Base-by-base conservation (phyloP, 2,329 filamentous ascomycete genomes). In the Penicillium sp. region DNA sequence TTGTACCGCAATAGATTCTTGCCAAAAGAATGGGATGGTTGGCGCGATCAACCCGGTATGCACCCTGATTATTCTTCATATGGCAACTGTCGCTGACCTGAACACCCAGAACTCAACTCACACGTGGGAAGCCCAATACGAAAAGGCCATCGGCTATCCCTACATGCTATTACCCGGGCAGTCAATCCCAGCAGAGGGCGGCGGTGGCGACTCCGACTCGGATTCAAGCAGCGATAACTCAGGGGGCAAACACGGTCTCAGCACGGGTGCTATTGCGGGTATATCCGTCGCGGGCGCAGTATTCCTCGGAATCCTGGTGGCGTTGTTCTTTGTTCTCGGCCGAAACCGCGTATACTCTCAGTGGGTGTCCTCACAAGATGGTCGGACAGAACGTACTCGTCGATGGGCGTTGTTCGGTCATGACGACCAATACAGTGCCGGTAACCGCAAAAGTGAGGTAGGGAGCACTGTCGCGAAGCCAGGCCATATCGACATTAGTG, bases 41-140 rank as follows among this genome's bases (percentile, higher is more conserved):
- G 89, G 89, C 3, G 87, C 84, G 1, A 87, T 93, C 61, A 93
- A 92, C 65, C 82, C 86, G 6, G 83, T 86, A 75, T 56, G 77
- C 54, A 18, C 16, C 16, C 32, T 22, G 22, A 18, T 24, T 34
- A 32, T 13, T 21, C n/a, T 18, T 1, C 2, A 13, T 10, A 10
- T 2, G n/a, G 18, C 16, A 9, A 36, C 38, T 13, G 7, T 39
- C 24, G 27, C 55, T 66, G 21, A 64, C 57, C 24, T 3, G n/a
- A 31, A 6, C 18, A 18, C 10, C 2, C 45, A 71, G 64, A 86
- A 83, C 61, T 50, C 68, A 5, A 82, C 78, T 0, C 72, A 78
- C 52, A 81, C 79, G 0, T 75, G 81, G 39, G 72, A 77, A 7
- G 62, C 70, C 6, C 83, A 86, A 66, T 74, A 79, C 22, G 62